Percentiles rank a stretch among this genome's conserved stretches.
These are phyloP conservation scores for Celoporthe dispersa DNA, from an alignment of 2,329 filamentous ascomycete species.

Conservation along the genomic window DNA sequence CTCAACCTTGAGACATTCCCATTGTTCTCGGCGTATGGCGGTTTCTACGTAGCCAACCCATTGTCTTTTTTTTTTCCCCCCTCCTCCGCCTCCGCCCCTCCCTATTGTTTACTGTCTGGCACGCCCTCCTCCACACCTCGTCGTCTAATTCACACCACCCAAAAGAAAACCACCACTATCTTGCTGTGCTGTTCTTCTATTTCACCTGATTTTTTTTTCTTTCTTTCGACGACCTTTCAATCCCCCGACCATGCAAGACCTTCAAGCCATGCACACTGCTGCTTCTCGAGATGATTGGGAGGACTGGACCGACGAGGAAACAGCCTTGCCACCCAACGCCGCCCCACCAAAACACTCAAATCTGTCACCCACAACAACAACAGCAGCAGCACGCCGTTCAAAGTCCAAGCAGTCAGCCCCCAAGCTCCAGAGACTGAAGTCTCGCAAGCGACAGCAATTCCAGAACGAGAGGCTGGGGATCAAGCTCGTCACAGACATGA, in stretches of 20 bases:
- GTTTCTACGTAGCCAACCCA: slow-evolving; percentile 17
- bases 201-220: not conserved
- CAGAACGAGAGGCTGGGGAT: slow-evolving; percentile 67
- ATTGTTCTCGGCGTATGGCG: slow-evolving; percentile 24
- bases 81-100: not conserved
- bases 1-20: slow-evolving; percentile 9
- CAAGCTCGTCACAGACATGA: slow-evolving; percentile 72
- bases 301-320: slow-evolving; percentile 57
- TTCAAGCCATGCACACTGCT: slow-evolving; percentile 13
- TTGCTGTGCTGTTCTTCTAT: not conserved
- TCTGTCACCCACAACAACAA: not conserved
- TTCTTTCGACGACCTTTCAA: not conserved
- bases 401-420: slow-evolving; percentile 43
- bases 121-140: not conserved
- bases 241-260: slow-evolving; percentile 24
- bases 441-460: slow-evolving; percentile 63
- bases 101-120: slow-evolving; percentile 15
- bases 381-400: slow-evolving; percentile 34
- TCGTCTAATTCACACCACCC: not conserved
- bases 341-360: slow-evolving; percentile 14
- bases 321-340: slow-evolving; percentile 34
- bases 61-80: not conserved
- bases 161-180: not conserved
- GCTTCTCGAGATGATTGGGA: slow-evolving; percentile 52
- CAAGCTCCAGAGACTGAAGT: slow-evolving; percentile 55